Conservation (phyloP, 2,329 filamentous ascomycete genomes). For the Aspergillus latus region DNA sequence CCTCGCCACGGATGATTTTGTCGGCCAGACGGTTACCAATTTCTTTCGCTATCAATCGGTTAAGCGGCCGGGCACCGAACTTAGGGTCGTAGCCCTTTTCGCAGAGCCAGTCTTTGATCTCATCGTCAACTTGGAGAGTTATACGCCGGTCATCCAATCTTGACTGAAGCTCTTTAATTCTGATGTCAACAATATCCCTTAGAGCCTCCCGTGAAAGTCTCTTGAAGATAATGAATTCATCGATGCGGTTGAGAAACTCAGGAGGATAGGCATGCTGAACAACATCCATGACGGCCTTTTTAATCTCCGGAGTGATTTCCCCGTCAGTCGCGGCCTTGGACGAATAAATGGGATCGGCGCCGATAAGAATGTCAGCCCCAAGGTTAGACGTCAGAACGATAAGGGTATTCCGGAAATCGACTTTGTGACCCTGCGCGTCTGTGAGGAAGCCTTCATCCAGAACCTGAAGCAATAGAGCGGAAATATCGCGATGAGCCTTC, state of each 20-base stretch:
- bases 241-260: conserved; percentile 94
- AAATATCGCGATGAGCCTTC: conserved; percentile 94
- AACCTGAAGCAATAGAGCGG: conserved; percentile 85
- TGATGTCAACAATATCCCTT: conserved; percentile 90
- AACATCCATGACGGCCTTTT: conserved; percentile 82
- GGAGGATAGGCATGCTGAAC: conserved; percentile 75
- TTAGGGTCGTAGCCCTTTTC: conserved; percentile 87
- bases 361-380: conserved; percentile 86
- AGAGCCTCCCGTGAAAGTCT: conserved; percentile 75
- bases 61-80: conserved; percentile 87
- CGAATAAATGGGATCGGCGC: conserved; percentile 64
- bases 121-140: conserved; percentile 65
- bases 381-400: conserved; percentile 96
- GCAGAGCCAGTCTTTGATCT: conserved; percentile 82
- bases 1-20: conserved; percentile 81
- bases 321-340: conserved; percentile 64
- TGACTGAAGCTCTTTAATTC: conserved; percentile 77
- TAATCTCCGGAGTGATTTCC: conserved; percentile 70
- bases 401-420: conserved; percentile 95
- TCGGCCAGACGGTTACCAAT: conserved; percentile 88
- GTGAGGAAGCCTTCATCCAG: conserved; percentile 95
- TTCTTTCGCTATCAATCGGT: conserved; percentile 84
- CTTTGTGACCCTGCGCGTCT: conserved; percentile 91
- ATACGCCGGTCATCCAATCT: conserved; percentile 86
- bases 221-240: conserved; percentile 96